Base-by-base conservation (phyloP, 2,329 filamentous ascomycete species). In the Parafenestella ontariensis region DNA sequence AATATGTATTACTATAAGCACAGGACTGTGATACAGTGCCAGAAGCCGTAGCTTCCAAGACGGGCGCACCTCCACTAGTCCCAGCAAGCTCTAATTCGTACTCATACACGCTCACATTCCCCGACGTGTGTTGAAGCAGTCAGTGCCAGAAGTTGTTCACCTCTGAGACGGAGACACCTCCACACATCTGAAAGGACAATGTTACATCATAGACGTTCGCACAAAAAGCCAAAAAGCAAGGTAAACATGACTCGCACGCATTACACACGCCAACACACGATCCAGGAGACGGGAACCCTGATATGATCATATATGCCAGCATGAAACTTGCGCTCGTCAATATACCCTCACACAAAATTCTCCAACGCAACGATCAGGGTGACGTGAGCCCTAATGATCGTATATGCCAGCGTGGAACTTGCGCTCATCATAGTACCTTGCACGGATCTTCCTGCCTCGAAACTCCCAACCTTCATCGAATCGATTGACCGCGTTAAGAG, bases 401-500 rank as follows among this genome's bases (percentile, higher is more conserved):
- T 65, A 74, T 8, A 68, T 60, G 5, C 63, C 64, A 3, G 81
- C 77, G 60, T 96, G 92, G 70, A 98, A 99, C 66, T 86, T 90
- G 40, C 94, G 91, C 5, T 81, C 81, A 67, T 96, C 87, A 74
- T 90, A 98, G 72, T 93, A 98, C 46, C 83, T 85, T 0, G 93
- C 91, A n/a, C 81, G 79, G 52, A 98, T 96, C 10, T 83, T 81
- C 72, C 96, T 96, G 4, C 91, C 93, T 61, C 92, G 93, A 75
- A 98, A 98, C 61, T 93, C 93, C 76, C 96, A 98, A 48, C 92
- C 87, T 15, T 92, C 92, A 68, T 96, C 87, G 36, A 96, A 85
- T 10, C 92, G 92, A 72, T 95, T 96, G 46, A 98, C 91, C 46
- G 94, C 91, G 65, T 92, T 85, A 53, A 98, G 78, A 13, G 92